Percentiles rank a stretch among this genome's conserved stretches.
These are phyloP conservation scores for Solanum commersonii DNA, from an alignment of 257 asterid genomes.

Conservation along the genomic window DNA sequence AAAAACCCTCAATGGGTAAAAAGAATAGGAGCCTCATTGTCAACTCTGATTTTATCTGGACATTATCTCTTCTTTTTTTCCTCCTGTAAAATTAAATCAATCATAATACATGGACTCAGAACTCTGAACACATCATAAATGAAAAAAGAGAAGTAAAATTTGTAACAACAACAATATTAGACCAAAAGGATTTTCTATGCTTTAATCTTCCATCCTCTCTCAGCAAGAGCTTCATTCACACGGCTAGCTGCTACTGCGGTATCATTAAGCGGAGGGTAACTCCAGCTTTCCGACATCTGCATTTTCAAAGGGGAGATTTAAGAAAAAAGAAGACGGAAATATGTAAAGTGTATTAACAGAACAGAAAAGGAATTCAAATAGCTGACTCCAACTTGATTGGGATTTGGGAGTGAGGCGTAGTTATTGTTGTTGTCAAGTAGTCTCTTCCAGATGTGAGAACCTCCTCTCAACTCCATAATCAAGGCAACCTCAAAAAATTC, in stretches of 20 bases:
- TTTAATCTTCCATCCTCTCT: constrained; percentile 76
- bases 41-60: neutral
- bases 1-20: constrained; percentile 14
- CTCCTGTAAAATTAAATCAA: neutral
- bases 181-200: neutral
- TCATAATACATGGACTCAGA: neutral
- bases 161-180: neutral
- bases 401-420: neutral
- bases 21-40: constrained; percentile 20
- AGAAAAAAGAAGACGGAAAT: neutral
- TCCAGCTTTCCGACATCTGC: constrained; percentile 94
- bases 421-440: neutral
- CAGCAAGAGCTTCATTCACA: constrained; percentile 74
- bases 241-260: constrained; percentile 71
- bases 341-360: neutral
- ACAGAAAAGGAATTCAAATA: neutral
- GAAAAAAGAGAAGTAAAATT: neutral
- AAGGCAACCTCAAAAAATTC: neutral
- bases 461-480: neutral
- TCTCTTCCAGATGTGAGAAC: neutral
- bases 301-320: neutral
- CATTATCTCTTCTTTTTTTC: neutral
- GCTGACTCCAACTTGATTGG: neutral
- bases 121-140: neutral
- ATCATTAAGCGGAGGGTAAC: constrained; percentile 94